Evolutionary conservation across 108 stramenopile species (phyloP).

Genomic region (Schizochytrium sp.): DNA sequence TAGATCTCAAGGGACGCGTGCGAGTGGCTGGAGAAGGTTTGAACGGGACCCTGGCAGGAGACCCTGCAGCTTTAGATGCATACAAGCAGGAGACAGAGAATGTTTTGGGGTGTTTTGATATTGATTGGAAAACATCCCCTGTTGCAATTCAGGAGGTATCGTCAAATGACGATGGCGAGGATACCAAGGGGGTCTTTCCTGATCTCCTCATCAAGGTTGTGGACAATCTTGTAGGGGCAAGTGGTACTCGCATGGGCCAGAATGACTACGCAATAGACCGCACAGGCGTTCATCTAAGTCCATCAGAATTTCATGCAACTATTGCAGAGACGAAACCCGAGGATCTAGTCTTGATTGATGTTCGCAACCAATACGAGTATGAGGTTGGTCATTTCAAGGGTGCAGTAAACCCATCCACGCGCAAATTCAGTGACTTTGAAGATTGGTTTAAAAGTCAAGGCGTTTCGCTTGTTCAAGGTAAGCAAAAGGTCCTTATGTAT

Average conservation of each 20-base stretch:
- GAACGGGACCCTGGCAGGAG: slow-evolving; percentile 38
- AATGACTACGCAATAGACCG: not conserved
- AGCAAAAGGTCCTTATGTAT: slow-evolving; percentile 57
- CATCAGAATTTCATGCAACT: slow-evolving; percentile 17
- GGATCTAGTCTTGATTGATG: slow-evolving; percentile 10
- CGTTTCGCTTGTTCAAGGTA: not conserved
- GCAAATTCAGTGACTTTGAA: slow-evolving; percentile 50
- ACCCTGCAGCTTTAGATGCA: not conserved
- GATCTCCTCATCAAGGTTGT: slow-evolving; percentile 8
- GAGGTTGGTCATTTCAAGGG: slow-evolving; percentile 34
- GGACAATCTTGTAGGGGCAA: slow-evolving; percentile 24
- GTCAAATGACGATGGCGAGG: not conserved
- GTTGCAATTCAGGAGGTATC: not conserved
- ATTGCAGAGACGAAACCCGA: not conserved
- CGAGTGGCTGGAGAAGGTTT: slow-evolving; percentile 47
- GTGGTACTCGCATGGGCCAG: slow-evolving; percentile 5
- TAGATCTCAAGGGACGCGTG: slow-evolving; percentile 9
- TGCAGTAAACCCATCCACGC: slow-evolving; percentile 9
- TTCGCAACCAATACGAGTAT: slow-evolving; percentile 51
- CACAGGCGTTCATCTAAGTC: slow-evolving; percentile 37
- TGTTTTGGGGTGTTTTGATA: not conserved
- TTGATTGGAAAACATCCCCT: slow-evolving; percentile 42
- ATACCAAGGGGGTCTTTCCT: not conserved
- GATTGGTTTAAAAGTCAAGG: slow-evolving; percentile 15
- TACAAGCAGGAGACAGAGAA: slow-evolving; percentile 4